Evolutionary conservation across 2,329 filamentous ascomycete species (phyloP), one percentile per base, ranked within the genome.

Genomic region (Phyllosticta capitalensis): DNA sequence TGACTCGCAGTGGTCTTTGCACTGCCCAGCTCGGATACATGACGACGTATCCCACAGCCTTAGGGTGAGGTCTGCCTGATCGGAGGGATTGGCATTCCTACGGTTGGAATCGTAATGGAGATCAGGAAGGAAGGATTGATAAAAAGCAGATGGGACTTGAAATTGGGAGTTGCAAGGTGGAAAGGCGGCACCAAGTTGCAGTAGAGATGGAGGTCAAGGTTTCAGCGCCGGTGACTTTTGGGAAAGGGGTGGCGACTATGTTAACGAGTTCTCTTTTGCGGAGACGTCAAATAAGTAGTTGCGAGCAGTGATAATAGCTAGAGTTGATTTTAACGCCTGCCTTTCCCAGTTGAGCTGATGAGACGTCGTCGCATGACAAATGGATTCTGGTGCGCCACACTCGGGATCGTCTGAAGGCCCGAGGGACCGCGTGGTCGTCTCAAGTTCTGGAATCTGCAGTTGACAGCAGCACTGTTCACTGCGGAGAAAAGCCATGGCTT

Each of bases 221-320:
- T 14, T 38, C 30, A 38, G 30, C 30, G 30, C 30, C 17, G 30
- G 30, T 38, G 30, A 38, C 2, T 38, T 17, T 38, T 38, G 30
- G 30, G 30, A 38, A 38, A 38, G 30, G 30, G 4, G 30, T 38
- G 30, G 30, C 30, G 30, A 14, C 9, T 14, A 17, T 58, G 51
- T 58, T 58, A 58, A 58, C 54, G 56, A 58, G 56, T 52, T 50
- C 30, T 49, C 51, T 49, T 58, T 58, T 48, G 30, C 30, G 30
- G 30, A 54, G 56, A 52, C 51, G 22, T 38, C 51, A 58, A 54
- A 58, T 58, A 58, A 58, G 56, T 58, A 58, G 56, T 58, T 24
- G 49, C 12, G 56, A 58, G 56, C 51, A 58, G 51, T 52, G 51
- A 58, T 58, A 58, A 58, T 58, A 20, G 50, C 52, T 58, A 58